Conservation (phyloP, 805 yeast species). For the Grigorovia humatica region DNA sequence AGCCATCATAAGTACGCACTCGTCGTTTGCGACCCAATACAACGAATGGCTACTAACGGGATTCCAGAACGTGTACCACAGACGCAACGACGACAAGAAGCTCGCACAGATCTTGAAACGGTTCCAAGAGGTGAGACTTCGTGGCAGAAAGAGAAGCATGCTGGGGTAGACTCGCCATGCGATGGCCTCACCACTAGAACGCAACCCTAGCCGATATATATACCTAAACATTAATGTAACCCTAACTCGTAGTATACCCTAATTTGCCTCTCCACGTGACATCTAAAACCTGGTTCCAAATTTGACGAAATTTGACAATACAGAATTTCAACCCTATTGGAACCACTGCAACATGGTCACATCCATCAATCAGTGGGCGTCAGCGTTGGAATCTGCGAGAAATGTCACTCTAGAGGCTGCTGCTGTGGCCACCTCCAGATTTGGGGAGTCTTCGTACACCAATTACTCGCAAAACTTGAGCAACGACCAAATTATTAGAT, state of each 20-base stretch:
- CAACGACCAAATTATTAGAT: constrained; percentile 54
- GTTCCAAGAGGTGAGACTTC: constrained; percentile 72
- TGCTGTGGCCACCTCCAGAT: constrained; percentile 57
- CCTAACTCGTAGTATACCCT: too few relatives aligned
- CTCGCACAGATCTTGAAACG: constrained; percentile 47
- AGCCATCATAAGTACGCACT: constrained; percentile 86
- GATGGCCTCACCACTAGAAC: too few relatives aligned
- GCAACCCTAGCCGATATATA: too few relatives aligned
- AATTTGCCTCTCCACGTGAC: not conserved
- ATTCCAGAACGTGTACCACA: constrained; percentile 35
- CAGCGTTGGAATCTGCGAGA: constrained; percentile 70
- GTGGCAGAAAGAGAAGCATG: constrained; percentile 95
- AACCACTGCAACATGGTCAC: constrained; percentile 32
- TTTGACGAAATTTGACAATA: too few relatives aligned
- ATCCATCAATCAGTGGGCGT: constrained; percentile 51
- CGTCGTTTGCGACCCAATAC: constrained; percentile 53
- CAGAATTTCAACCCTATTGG: too few relatives aligned
- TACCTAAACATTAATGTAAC: not conserved
- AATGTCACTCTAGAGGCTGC: constrained; percentile 78
- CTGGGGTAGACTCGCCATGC: constrained; percentile 44
- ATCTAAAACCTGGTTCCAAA: too few relatives aligned
- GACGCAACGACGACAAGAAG: constrained; percentile 30
- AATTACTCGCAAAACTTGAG: constrained; percentile 34
- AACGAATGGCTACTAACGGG: constrained; percentile 67
- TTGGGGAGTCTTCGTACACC: constrained; percentile 49